phyloP scores from a whole-genome alignment of 2,329 filamentous ascomycete genomes.

The Nemania diffusa region DNA sequence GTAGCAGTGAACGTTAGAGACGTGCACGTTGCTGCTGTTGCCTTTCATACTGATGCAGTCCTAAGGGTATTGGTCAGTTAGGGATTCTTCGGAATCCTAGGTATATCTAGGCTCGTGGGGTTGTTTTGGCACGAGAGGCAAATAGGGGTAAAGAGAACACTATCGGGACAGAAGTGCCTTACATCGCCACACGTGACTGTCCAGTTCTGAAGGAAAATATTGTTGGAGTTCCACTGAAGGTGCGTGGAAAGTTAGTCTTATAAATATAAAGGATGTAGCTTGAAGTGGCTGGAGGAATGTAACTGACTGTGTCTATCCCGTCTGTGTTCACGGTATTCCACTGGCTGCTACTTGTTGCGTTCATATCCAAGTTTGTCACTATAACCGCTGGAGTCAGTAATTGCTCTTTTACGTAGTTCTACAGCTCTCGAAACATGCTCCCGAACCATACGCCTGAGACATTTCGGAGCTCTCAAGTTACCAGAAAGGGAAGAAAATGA shows the following conservation, averaged over 20 bases:
- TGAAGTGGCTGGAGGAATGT: neutral
- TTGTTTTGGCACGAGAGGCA: neutral
- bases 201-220: constrained; percentile 59
- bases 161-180: constrained; percentile 27
- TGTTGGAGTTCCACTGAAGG: constrained; percentile 57
- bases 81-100: neutral
- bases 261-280: neutral
- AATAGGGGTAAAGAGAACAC: neutral
- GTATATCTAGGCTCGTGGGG: neutral
- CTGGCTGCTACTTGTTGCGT: constrained; percentile 56
- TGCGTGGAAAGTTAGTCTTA: neutral
- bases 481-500: too few relatives aligned
- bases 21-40: constrained; percentile 53
- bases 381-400: too few relatives aligned
- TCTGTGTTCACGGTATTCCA: constrained; percentile 62
- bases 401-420: too few relatives aligned
- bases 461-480: too few relatives aligned
- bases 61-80: constrained; percentile 36
- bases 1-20: constrained; percentile 53
- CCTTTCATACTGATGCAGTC: constrained; percentile 56
- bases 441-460: too few relatives aligned
- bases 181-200: constrained; percentile 55
- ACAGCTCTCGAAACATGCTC: too few relatives aligned
- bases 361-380: constrained; percentile 65
- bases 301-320: constrained; percentile 55